Evolutionary conservation across 2,329 filamentous ascomycete species (phyloP), one percentile per base, ranked within the genome.

Genomic region (Tolypocladium paradoxum): DNA sequence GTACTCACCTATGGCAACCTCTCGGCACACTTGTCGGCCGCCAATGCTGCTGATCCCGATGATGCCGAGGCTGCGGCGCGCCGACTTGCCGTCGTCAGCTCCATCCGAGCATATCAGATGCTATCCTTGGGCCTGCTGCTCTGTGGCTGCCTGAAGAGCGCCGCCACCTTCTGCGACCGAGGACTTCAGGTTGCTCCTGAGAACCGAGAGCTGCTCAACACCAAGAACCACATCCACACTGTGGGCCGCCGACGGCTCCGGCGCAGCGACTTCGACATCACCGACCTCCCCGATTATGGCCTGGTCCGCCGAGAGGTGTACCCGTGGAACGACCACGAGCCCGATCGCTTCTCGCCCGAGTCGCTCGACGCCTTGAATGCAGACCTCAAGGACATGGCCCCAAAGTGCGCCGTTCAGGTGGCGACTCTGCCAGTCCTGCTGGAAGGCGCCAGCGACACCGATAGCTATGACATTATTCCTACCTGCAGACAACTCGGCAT

Each of bases 401-500:
- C 90, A 1, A 92, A 90, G 63, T 88, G 92, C 56, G 87, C 88
- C 57, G 87, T 95, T 33, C 80, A 82, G 54, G 84, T 86, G 3
- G 83, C 90, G 0, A 79, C 85, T 34, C 72, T 99, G 5, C 93
- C 92, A 1, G 74, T 88, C 0, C 71, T 97, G 27, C 73, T 84
- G 12, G 75, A 78, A 48, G 72, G 73, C 27, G 78, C 77, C 4
- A 78, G 78, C 53, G 70, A 71, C 31, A 76, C 73, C 1, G 74
- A 77, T 55, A 64, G 63, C 29, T 75, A 74, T 58, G 72, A 76
- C n/a, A 72, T 72, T 40, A 77, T 76, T 18, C 72, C 76, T 9
- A 85, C 80, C 6, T 84, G 83, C 60, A 79, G 81, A 55, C 93
- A 99, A 68, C 79, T 99, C 0, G 93, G 93, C 5, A 78, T 99